Evolutionary conservation across 768 basidiomycete genomes (phyloP).

Genomic region (Candolleomyces eurysporus): DNA sequence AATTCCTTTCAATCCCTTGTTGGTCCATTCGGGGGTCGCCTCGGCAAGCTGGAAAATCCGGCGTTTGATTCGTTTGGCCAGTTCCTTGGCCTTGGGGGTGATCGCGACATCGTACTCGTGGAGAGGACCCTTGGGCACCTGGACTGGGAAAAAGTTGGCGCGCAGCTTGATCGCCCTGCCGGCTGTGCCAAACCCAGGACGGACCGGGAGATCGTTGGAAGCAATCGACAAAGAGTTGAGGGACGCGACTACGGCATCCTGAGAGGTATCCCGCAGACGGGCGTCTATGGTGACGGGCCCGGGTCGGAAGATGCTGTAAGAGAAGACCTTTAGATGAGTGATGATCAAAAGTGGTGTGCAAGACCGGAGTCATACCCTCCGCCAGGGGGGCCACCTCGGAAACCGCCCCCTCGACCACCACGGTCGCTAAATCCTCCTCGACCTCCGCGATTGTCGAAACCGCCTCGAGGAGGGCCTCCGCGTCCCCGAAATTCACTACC

Average conservation of each 20-base stretch:
- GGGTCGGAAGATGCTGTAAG: constrained; percentile 39
- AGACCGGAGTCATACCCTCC: not conserved
- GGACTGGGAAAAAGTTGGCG: constrained; percentile 68
- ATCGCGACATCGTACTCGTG: constrained; percentile 66
- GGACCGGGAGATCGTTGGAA: constrained; percentile 47
- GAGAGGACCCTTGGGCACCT: constrained; percentile 43
- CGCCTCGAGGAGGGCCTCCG: not conserved
- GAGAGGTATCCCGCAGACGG: constrained; percentile 39
- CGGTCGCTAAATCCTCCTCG: not conserved
- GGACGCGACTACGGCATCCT: constrained; percentile 38
- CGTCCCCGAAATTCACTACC: not conserved
- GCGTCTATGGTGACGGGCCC: constrained; percentile 39
- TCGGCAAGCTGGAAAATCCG: constrained; percentile 68
- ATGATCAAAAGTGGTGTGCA: not conserved
- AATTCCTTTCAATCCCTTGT: constrained; percentile 44
- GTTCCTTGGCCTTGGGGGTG: constrained; percentile 45
- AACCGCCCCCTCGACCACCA: not conserved
- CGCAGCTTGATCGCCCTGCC: constrained; percentile 52
- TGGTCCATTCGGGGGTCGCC: constrained; percentile 44
- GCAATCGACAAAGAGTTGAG: constrained; percentile 31
- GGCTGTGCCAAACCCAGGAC: constrained; percentile 55
- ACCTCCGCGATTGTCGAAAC: not conserved
- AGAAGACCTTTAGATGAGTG: not conserved
- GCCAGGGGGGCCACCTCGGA: not conserved
- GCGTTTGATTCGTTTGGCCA: constrained; percentile 51